Evolutionary conservation across 371 early-diverging fungal species (phyloP), one percentile per base, ranked within the genome.

Genomic region (Apophysomyces variabilis): DNA sequence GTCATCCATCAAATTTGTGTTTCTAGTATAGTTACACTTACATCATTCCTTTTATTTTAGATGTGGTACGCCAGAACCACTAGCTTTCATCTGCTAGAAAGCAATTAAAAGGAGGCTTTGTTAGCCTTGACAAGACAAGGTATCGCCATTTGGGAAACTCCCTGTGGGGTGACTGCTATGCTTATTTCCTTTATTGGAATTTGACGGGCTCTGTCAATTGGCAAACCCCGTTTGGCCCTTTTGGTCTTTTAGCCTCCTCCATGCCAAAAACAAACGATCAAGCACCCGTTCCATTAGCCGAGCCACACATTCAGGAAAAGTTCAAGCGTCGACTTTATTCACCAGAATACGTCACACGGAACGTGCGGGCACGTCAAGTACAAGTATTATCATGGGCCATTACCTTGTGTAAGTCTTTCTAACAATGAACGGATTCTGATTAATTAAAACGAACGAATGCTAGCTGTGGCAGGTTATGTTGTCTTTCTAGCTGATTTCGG

Each of bases 401-500:
- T 39, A 69, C 80, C 8, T 38, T 77, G 39, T 67, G 80, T 77
- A 80, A 70, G 61, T 54, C 37, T 44, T 54, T 45, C 32, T 26
- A 26, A 46, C 47, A n/a, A 36, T 57, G 36, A 38, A 11, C n/a
- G 36, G 18, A 32, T 64, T 46, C 38, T 43, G 32, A 54, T 8
- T 13, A 45, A 0, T 50, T 1, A 18, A 16, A 21, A 7, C 5
- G 3, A 18, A 18, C 18, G 16, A 21, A 9, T 21, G 32, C 21
- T 68, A 82, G 83, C 71, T 1, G 45, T 79, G 16, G 70, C 74
- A 18, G 76, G 73, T 16, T 82, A 82, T 65, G 76, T 79, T 26
- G 80, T 77, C 5, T 66, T 82, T 35, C 76, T 77, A 71, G 83
- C 83, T 38, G 83, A 82, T 64, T 82, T 79, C 61, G 83, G 83